Evolutionary conservation across 31 red algal genomes (phyloP), one percentile per base, ranked within the genome.

Genomic region (Endocladia muricata): DNA sequence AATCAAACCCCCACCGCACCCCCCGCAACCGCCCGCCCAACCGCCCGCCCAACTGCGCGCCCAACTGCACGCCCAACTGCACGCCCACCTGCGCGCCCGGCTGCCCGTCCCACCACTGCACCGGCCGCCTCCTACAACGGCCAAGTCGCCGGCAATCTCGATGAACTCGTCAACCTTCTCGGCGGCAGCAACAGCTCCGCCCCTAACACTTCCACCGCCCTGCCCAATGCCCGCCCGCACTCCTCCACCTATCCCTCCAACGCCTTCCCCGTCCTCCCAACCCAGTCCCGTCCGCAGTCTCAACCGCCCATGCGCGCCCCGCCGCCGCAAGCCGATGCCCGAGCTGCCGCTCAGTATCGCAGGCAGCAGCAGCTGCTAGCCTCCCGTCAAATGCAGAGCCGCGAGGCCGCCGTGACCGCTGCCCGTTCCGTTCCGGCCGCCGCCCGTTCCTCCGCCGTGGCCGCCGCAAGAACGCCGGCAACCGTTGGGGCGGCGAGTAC

Each of bases 1-100:
- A 78, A 66, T 39, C 8, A 37, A 65, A 41, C 79, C 0, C 54
- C 79, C 13, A 68, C 19, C 30, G 29, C 40, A 35, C 41, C 54
- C 42, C 37, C 40, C 8, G 5, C 35, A 6, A 34, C 60, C 29
- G 38, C 5, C 59, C 29, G 25, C 3, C 55, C 54, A 29, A 23
- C 49, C 15, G 65, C 41, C 23, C 56, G 52, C 3, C 15, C 80
- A 2, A 33, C 51, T 2, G 47, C 55, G 2, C 49, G 62, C 57
- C 56, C 75, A 31, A 55, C 34, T 35, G 35, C 55, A 8, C 51
- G 23, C 2, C 49, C 51, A 22, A 52, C 65, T 17, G 55, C 79
- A 1, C 61, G 47, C 47, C 48, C 79, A 37, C 19, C 68, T 17
- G 38, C 36, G 22, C 2, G 68, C 0, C 48, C 28, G 41, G 55